Evolutionary conservation across 75 land plant genomes (phyloP).

Genomic region (Sequoiadendron giganteum): DNA sequence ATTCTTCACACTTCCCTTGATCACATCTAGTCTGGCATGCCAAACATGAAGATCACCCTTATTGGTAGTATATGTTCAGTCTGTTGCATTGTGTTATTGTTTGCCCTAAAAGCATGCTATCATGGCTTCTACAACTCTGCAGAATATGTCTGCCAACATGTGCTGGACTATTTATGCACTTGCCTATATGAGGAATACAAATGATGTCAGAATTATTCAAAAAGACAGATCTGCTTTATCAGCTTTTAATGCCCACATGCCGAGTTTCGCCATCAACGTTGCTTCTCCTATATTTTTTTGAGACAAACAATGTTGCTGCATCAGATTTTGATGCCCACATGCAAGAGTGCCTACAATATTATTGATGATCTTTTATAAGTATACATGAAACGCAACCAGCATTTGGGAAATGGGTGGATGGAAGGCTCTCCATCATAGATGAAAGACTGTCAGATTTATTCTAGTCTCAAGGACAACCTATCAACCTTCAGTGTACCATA

Average conservation of each 20-base stretch:
- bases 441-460: no score
- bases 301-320: no score
- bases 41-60: not conserved
- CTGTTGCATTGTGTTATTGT: not conserved
- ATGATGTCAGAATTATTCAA: not conserved
- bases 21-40: not conserved
- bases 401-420: no score
- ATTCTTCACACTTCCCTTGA: not conserved
- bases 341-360: no score
- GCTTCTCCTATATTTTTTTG: not conserved
- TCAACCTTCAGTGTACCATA: no score
- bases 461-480: no score
- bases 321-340: no score
- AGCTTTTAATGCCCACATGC: not conserved
- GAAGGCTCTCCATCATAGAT: no score
- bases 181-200: not conserved
- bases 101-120: not conserved
- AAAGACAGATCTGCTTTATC: not conserved
- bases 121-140: not conserved
- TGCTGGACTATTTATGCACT: not conserved
- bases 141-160: not conserved
- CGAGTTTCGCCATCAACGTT: not conserved
- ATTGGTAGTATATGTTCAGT: not conserved
- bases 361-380: no score
- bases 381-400: no score